Evolutionary conservation across 352 stramenopile species (phyloP).

Genomic region (Phytophthora melonis): DNA sequence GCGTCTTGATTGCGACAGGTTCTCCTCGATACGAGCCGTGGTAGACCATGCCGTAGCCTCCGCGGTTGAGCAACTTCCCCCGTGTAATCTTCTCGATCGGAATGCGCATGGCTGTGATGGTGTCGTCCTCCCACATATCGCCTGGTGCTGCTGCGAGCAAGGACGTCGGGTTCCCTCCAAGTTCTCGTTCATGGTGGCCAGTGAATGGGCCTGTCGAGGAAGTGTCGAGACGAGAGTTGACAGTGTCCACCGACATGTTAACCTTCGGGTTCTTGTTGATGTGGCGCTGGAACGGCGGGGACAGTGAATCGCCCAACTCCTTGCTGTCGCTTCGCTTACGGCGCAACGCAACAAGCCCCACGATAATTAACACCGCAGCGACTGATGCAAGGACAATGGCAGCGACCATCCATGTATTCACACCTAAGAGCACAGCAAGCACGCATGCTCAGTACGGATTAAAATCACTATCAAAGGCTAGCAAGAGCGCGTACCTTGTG

Average conservation of each 20-base stretch:
- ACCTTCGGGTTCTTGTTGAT: conserved; percentile 16
- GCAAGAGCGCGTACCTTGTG: conserved; percentile 11
- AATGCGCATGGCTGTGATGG: conserved; percentile 47
- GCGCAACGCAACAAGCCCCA: conserved; percentile 18
- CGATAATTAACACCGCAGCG: conserved; percentile 15
- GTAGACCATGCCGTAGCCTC: conserved; percentile 63
- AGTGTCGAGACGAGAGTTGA: conserved; percentile 34
- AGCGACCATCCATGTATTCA: conserved; percentile 24
- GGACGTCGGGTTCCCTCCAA: conserved; percentile 11
- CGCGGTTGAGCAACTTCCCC: conserved; percentile 38
- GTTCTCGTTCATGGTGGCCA: background rate
- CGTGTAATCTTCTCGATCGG: conserved; percentile 42
- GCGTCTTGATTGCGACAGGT: conserved; percentile 57
- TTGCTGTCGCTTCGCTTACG: conserved; percentile 11
- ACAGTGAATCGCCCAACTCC: background rate
- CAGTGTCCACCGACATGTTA: conserved; percentile 20
- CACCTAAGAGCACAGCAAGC: background rate
- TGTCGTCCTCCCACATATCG: conserved; percentile 44
- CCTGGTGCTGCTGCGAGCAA: conserved; percentile 26
- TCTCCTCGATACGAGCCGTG: conserved; percentile 46
- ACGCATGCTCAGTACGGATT: background rate
- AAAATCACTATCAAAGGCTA: background rate
- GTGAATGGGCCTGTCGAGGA: conserved; percentile 35
- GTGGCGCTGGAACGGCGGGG: conserved; percentile 18
- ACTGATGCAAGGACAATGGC: conserved; percentile 25